These are phyloP conservation scores for Sanguinoderma infundibulare DNA, from an alignment of 1,284 basidiomycete genomes.

Conservation along the genomic window DNA sequence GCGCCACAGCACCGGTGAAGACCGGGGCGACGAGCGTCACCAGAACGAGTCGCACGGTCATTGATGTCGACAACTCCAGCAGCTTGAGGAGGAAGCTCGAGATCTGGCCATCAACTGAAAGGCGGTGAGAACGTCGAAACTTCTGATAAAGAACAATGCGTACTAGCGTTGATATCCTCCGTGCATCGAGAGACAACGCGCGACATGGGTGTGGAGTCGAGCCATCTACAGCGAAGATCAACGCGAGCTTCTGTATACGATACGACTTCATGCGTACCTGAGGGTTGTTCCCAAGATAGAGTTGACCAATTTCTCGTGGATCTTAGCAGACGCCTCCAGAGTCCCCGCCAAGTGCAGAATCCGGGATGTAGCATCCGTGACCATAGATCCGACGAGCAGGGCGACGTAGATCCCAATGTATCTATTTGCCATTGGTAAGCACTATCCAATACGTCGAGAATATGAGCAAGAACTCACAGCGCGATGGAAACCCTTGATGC, in stretches of 20 bases:
- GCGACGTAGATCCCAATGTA: conserved; percentile 47
- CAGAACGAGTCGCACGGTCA: conserved; percentile 45
- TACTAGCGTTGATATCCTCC: conserved; percentile 51
- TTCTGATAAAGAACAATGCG: background rate
- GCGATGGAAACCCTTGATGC: conserved; percentile 10
- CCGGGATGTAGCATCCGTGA: conserved; percentile 31
- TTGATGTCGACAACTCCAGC: conserved; percentile 30
- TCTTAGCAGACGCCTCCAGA: conserved; percentile 51
- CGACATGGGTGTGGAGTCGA: conserved; percentile 57
- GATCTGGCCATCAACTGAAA: conserved; percentile 32
- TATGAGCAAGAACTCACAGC: conserved; percentile 27
- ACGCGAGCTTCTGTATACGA: background rate
- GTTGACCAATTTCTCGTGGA: conserved; percentile 58
- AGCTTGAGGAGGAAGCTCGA: conserved; percentile 25
- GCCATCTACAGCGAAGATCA: conserved; percentile 37
- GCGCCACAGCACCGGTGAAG: conserved; percentile 41
- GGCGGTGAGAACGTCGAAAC: background rate
- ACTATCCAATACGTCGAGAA: background rate
- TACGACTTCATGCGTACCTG: conserved; percentile 37
- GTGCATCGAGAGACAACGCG: conserved; percentile 58
- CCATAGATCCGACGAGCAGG: conserved; percentile 36
- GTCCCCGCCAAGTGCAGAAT: conserved; percentile 42
- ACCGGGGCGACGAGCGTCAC: conserved; percentile 48
- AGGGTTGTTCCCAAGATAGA: conserved; percentile 58
- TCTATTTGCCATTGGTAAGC: conserved; percentile 17